phyloP scores from a whole-genome alignment of 208 protist species.

The Trichomonas vaginalis region DNA sequence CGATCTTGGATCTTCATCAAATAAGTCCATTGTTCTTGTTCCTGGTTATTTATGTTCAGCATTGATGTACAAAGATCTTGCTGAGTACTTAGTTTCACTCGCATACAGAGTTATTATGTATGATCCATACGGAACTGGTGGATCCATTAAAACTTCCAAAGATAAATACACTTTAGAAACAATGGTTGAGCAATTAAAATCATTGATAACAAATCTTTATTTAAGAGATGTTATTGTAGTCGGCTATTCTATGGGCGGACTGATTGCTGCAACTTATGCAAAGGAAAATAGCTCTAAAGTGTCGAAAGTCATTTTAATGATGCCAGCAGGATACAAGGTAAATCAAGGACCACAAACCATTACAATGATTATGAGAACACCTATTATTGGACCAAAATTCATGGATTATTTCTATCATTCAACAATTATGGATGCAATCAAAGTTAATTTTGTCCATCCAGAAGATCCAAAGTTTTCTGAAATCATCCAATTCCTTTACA shows the following conservation, averaged over 20 bases:
- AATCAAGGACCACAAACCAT: background rate
- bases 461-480: background rate
- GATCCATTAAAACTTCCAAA: background rate
- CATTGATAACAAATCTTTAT: background rate
- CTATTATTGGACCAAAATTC: background rate
- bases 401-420: background rate
- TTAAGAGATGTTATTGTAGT: background rate
- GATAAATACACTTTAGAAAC: background rate
- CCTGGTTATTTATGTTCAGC: background rate
- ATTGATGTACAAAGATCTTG: background rate
- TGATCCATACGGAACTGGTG: background rate
- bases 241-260: background rate
- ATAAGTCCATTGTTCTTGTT: background rate
- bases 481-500: background rate
- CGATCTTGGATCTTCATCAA: background rate
- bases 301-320: background rate
- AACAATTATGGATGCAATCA: background rate
- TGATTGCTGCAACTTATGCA: background rate
- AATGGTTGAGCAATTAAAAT: background rate
- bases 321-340: background rate
- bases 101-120: background rate
- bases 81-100: background rate
- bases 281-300: background rate
- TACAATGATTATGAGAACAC: background rate
- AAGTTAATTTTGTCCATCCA: background rate